A percentile compares a stretch with the other conserved stretches of the same genome.
Evolutionary conservation across 2,329 filamentous ascomycete genomes (phyloP).

Genomic region (Penicillium sp.): DNA sequence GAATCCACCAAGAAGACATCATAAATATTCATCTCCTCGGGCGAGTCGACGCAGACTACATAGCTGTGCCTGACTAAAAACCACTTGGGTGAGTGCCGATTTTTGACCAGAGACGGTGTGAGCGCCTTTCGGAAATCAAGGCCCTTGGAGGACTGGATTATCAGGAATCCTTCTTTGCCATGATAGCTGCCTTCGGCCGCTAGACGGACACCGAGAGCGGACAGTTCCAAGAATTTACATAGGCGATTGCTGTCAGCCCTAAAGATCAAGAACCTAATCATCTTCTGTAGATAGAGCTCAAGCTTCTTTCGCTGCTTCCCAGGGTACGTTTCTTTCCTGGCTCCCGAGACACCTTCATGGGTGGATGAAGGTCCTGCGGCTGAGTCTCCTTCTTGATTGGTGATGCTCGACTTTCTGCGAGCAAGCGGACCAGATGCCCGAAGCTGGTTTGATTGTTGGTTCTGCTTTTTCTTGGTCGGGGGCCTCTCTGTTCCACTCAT

Average conservation of each 20-base stretch:
- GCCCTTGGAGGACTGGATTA: constrained; percentile 88
- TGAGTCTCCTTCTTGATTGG: constrained; percentile 40
- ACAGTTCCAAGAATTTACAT: constrained; percentile 93
- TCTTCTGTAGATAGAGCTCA: constrained; percentile 85
- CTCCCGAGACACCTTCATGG: constrained; percentile 36
- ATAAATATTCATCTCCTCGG: constrained; percentile 97
- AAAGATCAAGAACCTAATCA: constrained; percentile 97
- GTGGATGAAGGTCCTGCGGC: constrained; percentile 33
- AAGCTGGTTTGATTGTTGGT: constrained; percentile 29
- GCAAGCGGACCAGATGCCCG: constrained; percentile 57
- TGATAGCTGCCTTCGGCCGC: constrained; percentile 96
- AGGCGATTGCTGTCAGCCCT: constrained; percentile 90
- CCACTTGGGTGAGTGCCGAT: constrained; percentile 89
- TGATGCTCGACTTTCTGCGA: constrained; percentile 57
- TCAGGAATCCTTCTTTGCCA: constrained; percentile 91
- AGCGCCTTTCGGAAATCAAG: constrained; percentile 79
- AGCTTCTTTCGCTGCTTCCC: constrained; percentile 81
- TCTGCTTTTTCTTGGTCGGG: constrained; percentile 48
- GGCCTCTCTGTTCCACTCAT: constrained; percentile 66
- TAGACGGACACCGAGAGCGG: constrained; percentile 85
- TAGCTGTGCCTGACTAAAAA: constrained; percentile 98
- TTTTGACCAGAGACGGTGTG: constrained; percentile 73
- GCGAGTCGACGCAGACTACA: constrained; percentile 95
- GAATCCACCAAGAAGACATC: constrained; percentile 97
- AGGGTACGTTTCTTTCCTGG: constrained; percentile 61